Evolutionary conservation across 2,329 filamentous ascomycete species (phyloP).

Genomic region (Pseudocercospora fijiensis): DNA sequence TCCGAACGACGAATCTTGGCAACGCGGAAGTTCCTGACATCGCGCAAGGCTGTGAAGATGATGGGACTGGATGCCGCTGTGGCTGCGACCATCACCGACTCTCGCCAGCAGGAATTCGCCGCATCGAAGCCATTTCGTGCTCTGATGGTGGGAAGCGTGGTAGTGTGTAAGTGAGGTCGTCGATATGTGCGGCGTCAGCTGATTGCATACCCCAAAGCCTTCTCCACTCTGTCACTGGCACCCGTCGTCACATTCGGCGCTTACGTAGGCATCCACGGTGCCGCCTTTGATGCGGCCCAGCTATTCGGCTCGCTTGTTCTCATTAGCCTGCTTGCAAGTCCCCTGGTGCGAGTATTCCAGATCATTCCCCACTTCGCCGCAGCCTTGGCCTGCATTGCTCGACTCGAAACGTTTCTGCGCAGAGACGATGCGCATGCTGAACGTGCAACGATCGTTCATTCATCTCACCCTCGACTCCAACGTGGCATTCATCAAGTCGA

Average conservation of each 20-base stretch:
- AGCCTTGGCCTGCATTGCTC: not conserved
- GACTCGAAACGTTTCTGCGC: not conserved
- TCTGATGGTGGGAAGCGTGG: no score
- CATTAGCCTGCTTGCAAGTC: conserved; percentile 3
- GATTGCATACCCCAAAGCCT: not conserved
- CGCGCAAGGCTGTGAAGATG: no score
- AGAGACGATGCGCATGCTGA: not conserved
- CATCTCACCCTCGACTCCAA: no score
- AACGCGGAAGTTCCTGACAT: not conserved
- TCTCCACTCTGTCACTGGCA: conserved; percentile 2
- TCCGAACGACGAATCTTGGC: not conserved
- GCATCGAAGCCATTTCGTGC: no score
- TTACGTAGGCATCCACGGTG: not conserved
- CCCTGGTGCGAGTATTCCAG: not conserved
- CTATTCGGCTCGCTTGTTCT: conserved; percentile 4
- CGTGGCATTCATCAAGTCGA: no score
- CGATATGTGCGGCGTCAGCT: no score
- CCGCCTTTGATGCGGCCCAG: not conserved
- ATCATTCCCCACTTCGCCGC: not conserved
- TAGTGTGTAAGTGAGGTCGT: no score
- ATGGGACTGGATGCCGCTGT: no score
- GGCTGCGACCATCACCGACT: no score
- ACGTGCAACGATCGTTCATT: no score
- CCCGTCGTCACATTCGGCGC: not conserved
- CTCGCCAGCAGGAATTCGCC: no score